Evolutionary conservation across 2,329 filamentous ascomycete species (phyloP).

Genomic region (Exutisphaerella laricina): DNA sequence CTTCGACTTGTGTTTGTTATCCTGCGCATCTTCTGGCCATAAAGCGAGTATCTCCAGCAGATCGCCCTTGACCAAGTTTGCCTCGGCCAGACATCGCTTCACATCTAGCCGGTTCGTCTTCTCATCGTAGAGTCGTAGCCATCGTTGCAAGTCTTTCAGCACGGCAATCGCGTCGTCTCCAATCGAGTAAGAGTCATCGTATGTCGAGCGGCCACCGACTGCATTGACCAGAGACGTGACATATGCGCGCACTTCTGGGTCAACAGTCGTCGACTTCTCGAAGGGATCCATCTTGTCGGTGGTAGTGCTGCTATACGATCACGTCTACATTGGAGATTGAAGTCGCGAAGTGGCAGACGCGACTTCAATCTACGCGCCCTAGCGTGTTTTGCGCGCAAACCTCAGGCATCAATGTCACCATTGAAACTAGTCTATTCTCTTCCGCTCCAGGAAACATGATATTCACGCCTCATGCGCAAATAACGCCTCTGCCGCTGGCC

Average conservation of each 20-base stretch:
- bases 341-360: too few relatives aligned
- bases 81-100: slow-evolving; percentile 83
- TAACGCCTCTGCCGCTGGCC: too few relatives aligned
- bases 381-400: too few relatives aligned
- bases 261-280: slow-evolving; percentile 48
- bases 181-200: slow-evolving; percentile 61
- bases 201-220: slow-evolving; percentile 45
- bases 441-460: too few relatives aligned
- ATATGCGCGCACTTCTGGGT: slow-evolving; percentile 88
- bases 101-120: slow-evolving; percentile 93
- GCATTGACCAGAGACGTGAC: slow-evolving; percentile 91
- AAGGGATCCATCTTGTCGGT: slow-evolving; percentile 15
- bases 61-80: slow-evolving; percentile 86
- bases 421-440: too few relatives aligned
- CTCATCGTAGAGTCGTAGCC: slow-evolving; percentile 72
- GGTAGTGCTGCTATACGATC: too few relatives aligned
- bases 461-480: too few relatives aligned
- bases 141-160: slow-evolving; percentile 87
- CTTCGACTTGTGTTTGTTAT: slow-evolving; percentile 70
- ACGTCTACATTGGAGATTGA: too few relatives aligned
- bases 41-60: slow-evolving; percentile 79
- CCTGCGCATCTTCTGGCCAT: slow-evolving; percentile 68
- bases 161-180: slow-evolving; percentile 91
- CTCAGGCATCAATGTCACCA: too few relatives aligned
- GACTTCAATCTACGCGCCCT: too few relatives aligned